phyloP scores from a whole-genome alignment of 805 yeast species.

The Nakazawaea ambrosiae region DNA sequence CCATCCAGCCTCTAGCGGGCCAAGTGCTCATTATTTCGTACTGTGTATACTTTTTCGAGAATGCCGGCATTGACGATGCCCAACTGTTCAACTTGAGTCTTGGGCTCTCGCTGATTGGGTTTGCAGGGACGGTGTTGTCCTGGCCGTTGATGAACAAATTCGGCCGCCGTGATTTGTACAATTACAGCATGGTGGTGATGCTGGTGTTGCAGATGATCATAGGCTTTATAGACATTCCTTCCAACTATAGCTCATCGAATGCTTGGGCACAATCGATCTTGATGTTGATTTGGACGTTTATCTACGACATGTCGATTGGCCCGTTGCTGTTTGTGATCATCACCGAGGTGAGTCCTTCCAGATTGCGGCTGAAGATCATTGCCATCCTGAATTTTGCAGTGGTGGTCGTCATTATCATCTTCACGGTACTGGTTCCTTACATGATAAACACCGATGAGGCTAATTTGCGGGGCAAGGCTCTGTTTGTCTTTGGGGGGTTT shows the following conservation, averaged over 20 bases:
- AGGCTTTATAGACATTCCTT: conserved; percentile 25
- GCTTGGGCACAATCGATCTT: conserved; percentile 40
- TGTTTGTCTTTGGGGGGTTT: conserved; percentile 35
- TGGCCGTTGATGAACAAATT: conserved; percentile 30
- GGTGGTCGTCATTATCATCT: conserved; percentile 24
- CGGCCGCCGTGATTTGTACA: conserved; percentile 32
- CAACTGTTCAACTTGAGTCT: conserved; percentile 40
- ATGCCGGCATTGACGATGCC: conserved; percentile 36
- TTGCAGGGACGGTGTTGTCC: conserved; percentile 35
- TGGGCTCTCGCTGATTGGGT: conserved; percentile 36
- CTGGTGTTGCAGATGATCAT: conserved; percentile 29
- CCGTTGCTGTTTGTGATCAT: conserved; percentile 34
- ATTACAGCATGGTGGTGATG: conserved; percentile 29
- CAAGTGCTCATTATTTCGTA: conserved; percentile 31
- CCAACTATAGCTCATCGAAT: conserved; percentile 19
- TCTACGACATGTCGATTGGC: conserved; percentile 37
- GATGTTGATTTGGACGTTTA: conserved; percentile 36
- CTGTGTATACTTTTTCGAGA: conserved; percentile 41
- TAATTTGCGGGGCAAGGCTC: conserved; percentile 40
- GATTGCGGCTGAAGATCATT: conserved; percentile 33
- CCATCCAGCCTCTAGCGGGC: conserved; percentile 39
- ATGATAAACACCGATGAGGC: conserved; percentile 37
- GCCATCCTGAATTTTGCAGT: conserved; percentile 31
- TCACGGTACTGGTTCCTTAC: conserved; percentile 27
- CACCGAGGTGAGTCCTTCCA: conserved; percentile 33